Evolutionary conservation across 139 green algal species (phyloP).

Genomic region (Tetraselmis chui): DNA sequence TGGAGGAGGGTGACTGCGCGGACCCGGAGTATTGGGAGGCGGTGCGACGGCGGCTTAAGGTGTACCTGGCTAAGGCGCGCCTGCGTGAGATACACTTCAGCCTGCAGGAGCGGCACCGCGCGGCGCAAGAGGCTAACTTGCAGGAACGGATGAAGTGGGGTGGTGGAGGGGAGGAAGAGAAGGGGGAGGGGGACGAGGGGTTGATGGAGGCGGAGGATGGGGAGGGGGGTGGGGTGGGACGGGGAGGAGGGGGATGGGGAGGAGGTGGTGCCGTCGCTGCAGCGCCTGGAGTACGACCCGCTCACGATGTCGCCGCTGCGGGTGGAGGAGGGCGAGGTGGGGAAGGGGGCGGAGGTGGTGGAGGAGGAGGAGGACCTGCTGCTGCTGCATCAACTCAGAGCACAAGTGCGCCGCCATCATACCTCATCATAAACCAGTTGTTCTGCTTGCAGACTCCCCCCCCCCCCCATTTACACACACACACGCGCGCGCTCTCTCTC

Average conservation of each 20-base stretch:
- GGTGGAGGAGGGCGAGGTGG: neutral
- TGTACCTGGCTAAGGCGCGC: slow-evolving; percentile 47
- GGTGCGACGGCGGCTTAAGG: slow-evolving; percentile 50
- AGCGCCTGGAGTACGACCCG: slow-evolving; percentile 10
- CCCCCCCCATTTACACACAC: too few relatives aligned
- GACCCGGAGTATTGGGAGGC: slow-evolving; percentile 77
- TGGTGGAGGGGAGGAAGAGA: slow-evolving; percentile 12
- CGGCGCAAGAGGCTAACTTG: slow-evolving; percentile 13
- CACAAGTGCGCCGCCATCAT: too few relatives aligned
- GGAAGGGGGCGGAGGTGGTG: neutral
- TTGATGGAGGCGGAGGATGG: slow-evolving; percentile 24
- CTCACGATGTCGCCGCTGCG: slow-evolving; percentile 3
- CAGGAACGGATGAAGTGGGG: slow-evolving; percentile 26
- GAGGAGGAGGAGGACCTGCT: slow-evolving; percentile 10
- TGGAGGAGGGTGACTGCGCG: slow-evolving; percentile 30
- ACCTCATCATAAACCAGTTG: too few relatives aligned
- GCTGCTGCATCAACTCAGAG: neutral
- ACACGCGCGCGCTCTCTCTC: too few relatives aligned
- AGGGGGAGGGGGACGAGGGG: slow-evolving; percentile 18
- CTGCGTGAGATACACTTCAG: slow-evolving; percentile 50
- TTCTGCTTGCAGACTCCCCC: too few relatives aligned
- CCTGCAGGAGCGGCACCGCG: slow-evolving; percentile 24
- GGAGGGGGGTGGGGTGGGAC: slow-evolving; percentile 13
- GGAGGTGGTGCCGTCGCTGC: slow-evolving; percentile 10
- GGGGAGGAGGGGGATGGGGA: slow-evolving; percentile 5